Percentiles rank a stretch among this genome's conserved stretches.
Evolutionary conservation across 805 yeast species (phyloP).

Genomic region (Sugiyamaella smithiae): DNA sequence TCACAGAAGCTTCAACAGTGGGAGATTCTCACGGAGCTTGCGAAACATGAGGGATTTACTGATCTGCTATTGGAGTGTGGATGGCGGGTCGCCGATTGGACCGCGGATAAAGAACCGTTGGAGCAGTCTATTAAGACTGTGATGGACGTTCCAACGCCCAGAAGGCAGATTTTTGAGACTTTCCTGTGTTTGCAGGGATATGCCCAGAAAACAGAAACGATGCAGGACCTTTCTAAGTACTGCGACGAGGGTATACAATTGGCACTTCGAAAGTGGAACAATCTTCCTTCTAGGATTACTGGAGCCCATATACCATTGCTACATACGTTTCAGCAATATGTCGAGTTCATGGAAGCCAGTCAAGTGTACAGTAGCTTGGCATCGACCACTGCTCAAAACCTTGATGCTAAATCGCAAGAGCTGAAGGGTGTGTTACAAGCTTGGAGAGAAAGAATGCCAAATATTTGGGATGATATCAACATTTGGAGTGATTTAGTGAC

Average conservation of each 20-base stretch:
- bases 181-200: slow-evolving; percentile 89
- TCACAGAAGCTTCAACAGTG: slow-evolving; percentile 97
- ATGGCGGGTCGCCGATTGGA: slow-evolving; percentile 99
- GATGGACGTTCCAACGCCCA: slow-evolving; percentile 98
- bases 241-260: slow-evolving; percentile 97
- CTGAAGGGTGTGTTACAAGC: slow-evolving; percentile 91
- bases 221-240: slow-evolving; percentile 76
- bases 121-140: slow-evolving; percentile 93
- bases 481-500: slow-evolving; percentile 97
- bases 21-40: slow-evolving; percentile 94
- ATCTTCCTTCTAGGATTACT: slow-evolving; percentile 69
- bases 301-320: slow-evolving; percentile 85
- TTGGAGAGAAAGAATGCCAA: slow-evolving; percentile 97
- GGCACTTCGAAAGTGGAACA: slow-evolving; percentile 89
- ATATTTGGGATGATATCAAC: slow-evolving; percentile 95
- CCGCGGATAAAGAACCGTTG: slow-evolving; percentile 86
- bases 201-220: slow-evolving; percentile 83
- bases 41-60: slow-evolving; percentile 96
- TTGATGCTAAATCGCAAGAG: slow-evolving; percentile 92
- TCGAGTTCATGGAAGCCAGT: slow-evolving; percentile 95
- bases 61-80: slow-evolving; percentile 96
- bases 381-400: slow-evolving; percentile 85
- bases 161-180: slow-evolving; percentile 93
- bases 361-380: slow-evolving; percentile 86
- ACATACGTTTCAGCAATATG: slow-evolving; percentile 95